Base-by-base conservation (phyloP, 441 rosid species). In the Erodium texanum region DNA sequence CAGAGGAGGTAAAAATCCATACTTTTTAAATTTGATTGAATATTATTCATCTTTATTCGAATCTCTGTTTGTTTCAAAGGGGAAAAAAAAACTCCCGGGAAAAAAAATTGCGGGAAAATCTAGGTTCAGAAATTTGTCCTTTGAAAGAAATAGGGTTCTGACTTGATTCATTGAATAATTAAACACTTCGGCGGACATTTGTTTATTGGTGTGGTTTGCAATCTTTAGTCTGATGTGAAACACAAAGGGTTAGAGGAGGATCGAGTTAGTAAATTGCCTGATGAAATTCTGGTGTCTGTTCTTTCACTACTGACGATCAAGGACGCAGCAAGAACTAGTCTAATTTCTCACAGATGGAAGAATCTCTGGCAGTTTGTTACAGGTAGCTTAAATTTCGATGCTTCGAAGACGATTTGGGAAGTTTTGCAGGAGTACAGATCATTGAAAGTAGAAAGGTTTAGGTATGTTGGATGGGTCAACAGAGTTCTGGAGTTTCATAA, bases 221-320 rank as follows among this genome's bases (percentile, higher is more conserved):
- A 22, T 19, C 61, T 14, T 8, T 54, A 54, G 61, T 54, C n/a
- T 59, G 64, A 59, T 23, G 32, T 59, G 32, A 10, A 59, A 59
- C 64, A 59, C 65, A 62, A 62, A 10, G 65, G 29, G 3, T 62
- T 62, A 23, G 64, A 59, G 36, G 65, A 62, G 65, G 62, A 73
- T 43, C 18, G 24, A 54, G 65, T 73, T 19, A 27, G 68, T 19
- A 45, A 73, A 38, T 62, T 73, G 72, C 76, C 76, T 43, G 71
- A 64, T 73, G 76, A 73, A 56, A 68, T 73, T 64, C 68, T 73
- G 65, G 72, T 73, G 27, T 73, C 72, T 18, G 45, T 73, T 58
- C 34, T 68, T 41, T 73, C 76, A 36, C 45, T 64, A 3, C 8
- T 73, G 76, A 63, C 76, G 65, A 63, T 73, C 20, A 73, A 38